Base-by-base conservation (phyloP, 2,329 filamentous ascomycete species). In the Sarocladium brachiariae region DNA sequence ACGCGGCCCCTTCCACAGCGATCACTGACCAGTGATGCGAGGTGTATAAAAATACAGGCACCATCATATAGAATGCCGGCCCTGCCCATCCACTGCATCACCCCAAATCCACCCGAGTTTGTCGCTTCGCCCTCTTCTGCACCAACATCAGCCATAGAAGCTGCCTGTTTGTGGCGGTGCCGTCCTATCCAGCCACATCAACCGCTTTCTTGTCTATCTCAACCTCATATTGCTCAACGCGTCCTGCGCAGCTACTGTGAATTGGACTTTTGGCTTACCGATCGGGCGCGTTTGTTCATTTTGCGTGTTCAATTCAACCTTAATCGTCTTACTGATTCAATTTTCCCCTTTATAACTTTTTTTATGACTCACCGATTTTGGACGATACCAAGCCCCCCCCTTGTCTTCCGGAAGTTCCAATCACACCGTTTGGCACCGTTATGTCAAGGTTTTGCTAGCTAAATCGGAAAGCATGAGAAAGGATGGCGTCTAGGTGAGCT, bases 401-500 rank as follows among this genome's bases (percentile, higher is more conserved):
- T 14, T 5, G 14, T n/a, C 25, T 49, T 16, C 18, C 18, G 9
- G 8, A 21, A 41, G 14, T 4, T 8, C 16, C 43, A 4, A 45
- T n/a, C 11, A 14, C 10, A 45, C 18, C 18, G 9, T 23, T 14
- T 60, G 53, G 51, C 51, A 57, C 53, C 55, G 60, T 57, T 55
- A 63, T 64, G 61, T 56, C 55, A 63, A 63, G 33, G 14, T 13
- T 3, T 47, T 23, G n/a, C 43, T 16, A 9, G 19, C 27, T 19
- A 39, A 19, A 45, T 16, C 33, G 57, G 35, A 52, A 53, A 59
- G 37, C 41, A 56, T 57, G 70, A 68, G 60, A 63, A 65, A 76
- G 69, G 56, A 81, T 81, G 77, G 74, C 76, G 60, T 80, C 77
- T 60, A 79, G 76, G 76, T 77, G 59, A 63, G 68, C 59, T 45